Base-by-base conservation (phyloP, 495 filamentous ascomycete species). In the Tetracladium setigerum region DNA sequence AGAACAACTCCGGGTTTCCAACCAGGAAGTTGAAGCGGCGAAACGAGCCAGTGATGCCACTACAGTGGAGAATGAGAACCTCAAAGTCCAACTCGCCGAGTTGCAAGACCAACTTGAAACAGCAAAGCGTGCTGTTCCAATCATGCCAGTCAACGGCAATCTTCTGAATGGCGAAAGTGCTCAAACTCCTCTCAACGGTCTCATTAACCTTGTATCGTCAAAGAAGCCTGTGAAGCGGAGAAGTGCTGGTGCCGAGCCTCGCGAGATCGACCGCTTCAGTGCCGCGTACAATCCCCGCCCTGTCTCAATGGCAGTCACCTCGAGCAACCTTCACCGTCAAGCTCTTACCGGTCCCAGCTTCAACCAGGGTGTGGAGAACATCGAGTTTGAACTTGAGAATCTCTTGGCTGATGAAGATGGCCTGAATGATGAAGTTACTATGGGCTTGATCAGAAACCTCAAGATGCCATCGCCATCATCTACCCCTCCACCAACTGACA, bases 191-290 rank as follows among this genome's bases (percentile, higher is more conserved):
- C 69, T 78, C 2, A 83, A 73, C 47, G 88, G 89, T 43, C 76
- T 99, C 44, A 96, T 99, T 71, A 97, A 97, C 61, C 71, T 99
- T 38, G 92, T 99, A 13, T 87, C 90, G 11, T 87, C 88, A 16
- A 99, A 97, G 78, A 96, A 95, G 72, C 89, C 91, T 30, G 22
- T 7, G 3, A 95, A 97, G 72, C 70, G 92, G 60, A 78, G 94
- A 39, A 97, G 92, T 65, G 92, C 88, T 41, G 92, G 92, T 30
- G 83, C 85, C n/a, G 90, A 95, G 61, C 81, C 76, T 52, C 79
- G 84, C 56, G 81, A 88, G 12, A 73, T 82, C 50, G 89, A 95
- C 65, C 79, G 89, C 49, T 91, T 90, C 69, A 92, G 87, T 66
- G 84, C 78, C 38, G 82, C 87, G 19, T 99, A 89, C 73, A 95